Evolutionary conservation across 352 stramenopile species (phyloP).

Genomic region (Globisporangium irregulare): DNA sequence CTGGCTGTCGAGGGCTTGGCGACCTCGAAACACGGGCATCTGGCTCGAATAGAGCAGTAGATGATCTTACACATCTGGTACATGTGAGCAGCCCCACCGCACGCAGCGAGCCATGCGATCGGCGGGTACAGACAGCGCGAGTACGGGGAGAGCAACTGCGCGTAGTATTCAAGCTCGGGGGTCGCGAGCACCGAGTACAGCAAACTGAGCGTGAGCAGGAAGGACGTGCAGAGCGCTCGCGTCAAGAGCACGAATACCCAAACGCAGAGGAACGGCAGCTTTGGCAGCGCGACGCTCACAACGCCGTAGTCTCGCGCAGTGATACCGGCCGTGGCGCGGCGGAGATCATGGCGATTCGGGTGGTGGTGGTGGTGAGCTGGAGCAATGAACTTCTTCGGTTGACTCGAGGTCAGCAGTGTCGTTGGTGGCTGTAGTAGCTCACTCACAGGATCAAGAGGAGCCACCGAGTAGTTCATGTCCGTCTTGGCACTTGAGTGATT

Average conservation of each 20-base stretch:
- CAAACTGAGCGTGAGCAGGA: conserved; percentile 7
- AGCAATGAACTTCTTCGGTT: background rate
- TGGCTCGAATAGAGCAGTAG: conserved; percentile 5
- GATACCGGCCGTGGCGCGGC: background rate
- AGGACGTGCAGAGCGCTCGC: conserved; percentile 5
- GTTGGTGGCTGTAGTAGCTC: background rate
- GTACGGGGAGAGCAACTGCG: conserved; percentile 11
- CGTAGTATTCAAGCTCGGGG: conserved; percentile 18
- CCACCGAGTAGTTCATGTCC: background rate
- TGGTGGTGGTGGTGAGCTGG: background rate
- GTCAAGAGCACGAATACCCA: conserved; percentile 9
- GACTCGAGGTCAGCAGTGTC: background rate
- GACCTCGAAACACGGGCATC: background rate
- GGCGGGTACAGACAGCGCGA: background rate
- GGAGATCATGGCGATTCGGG: background rate
- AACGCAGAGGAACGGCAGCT: conserved; percentile 7
- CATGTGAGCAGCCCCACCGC: background rate
- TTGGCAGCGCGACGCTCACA: conserved; percentile 14
- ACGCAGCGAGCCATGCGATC: background rate
- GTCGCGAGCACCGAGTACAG: conserved; percentile 14
- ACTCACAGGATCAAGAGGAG: background rate
- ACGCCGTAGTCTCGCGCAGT: background rate
- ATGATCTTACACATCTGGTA: conserved; percentile 12
- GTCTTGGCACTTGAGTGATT: background rate
- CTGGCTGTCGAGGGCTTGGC: background rate